phyloP scores from a whole-genome alignment of 1,284 basidiomycete species.

The Ceratobasidium sp. region DNA sequence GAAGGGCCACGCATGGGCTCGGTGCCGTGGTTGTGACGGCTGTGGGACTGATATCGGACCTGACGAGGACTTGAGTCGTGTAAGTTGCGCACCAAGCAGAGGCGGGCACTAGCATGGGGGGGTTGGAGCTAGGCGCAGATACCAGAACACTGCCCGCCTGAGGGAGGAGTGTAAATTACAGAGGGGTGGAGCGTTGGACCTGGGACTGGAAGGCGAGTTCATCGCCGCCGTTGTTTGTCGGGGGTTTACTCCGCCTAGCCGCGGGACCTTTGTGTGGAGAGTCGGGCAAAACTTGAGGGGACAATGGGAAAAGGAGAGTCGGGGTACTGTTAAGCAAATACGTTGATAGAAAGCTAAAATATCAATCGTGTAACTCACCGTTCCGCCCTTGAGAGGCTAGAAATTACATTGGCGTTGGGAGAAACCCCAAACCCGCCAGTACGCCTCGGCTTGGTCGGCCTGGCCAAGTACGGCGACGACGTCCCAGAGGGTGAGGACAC shows the following conservation, averaged over 20 bases:
- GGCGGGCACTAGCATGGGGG: too few relatives aligned
- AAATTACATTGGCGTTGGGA: conserved; percentile 4
- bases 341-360: neutral
- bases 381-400: conserved; percentile 22
- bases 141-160: too few relatives aligned
- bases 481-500: conserved; percentile 31
- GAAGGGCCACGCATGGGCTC: too few relatives aligned
- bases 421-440: conserved; percentile 21
- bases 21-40: too few relatives aligned
- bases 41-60: too few relatives aligned
- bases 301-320: conserved; percentile 24
- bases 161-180: too few relatives aligned
- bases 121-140: too few relatives aligned
- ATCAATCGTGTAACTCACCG: conserved; percentile 1
- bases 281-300: conserved; percentile 37
- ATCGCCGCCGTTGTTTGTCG: conserved; percentile 12
- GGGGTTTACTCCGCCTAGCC: conserved; percentile 23
- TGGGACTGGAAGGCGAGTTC: neutral
- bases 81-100: too few relatives aligned
- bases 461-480: conserved; percentile 31
- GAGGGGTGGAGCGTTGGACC: too few relatives aligned
- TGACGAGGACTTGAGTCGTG: too few relatives aligned
- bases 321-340: conserved; percentile 10
- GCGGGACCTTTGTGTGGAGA: conserved; percentile 42
- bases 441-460: neutral